Evolutionary conservation across 2,329 filamentous ascomycete genomes (phyloP).

Genomic region (Nigrospora oryzae): DNA sequence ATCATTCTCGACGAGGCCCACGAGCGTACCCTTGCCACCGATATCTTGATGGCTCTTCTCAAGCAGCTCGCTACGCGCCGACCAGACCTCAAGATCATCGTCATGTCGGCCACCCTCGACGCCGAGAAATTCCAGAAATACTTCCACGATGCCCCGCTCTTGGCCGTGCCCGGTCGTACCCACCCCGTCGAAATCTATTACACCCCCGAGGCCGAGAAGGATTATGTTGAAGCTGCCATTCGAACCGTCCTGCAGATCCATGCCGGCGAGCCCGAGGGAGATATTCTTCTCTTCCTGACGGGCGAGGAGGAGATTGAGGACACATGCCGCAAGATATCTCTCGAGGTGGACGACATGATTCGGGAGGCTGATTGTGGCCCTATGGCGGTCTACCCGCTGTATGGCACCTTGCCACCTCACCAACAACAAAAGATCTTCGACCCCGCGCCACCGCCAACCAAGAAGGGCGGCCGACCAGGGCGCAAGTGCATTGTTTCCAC

Average conservation of each 20-base stretch:
- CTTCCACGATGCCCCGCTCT: constrained; percentile 87
- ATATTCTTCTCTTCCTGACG: constrained; percentile 89
- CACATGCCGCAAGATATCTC: constrained; percentile 79
- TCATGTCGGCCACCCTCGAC: constrained; percentile 97
- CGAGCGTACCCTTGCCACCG: constrained; percentile 92
- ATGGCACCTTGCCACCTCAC: constrained; percentile 83
- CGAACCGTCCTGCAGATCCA: constrained; percentile 96
- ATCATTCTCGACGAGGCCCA: constrained; percentile 99
- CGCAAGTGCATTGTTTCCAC: constrained; percentile 91
- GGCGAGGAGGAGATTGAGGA: constrained; percentile 99
- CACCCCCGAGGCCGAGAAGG: constrained; percentile 88
- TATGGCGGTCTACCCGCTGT: constrained; percentile 83
- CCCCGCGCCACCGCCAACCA: constrained; percentile 66
- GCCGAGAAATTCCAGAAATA: constrained; percentile 97
- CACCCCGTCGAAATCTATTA: constrained; percentile 98
- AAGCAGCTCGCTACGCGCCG: constrained; percentile 81
- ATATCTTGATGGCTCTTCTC: constrained; percentile 92
- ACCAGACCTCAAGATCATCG: constrained; percentile 91
- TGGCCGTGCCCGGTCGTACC: constrained; percentile 90
- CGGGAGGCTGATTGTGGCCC: constrained; percentile 88
- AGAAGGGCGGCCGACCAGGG: constrained; percentile 74
- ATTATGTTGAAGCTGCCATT: constrained; percentile 93
- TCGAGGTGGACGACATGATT: constrained; percentile 87
- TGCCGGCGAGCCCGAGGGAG: constrained; percentile 82
- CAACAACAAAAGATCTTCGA: constrained; percentile 97